Evolutionary conservation across 495 filamentous ascomycete genomes (phyloP).

Genomic region (Aspergillus coremiiformis): DNA sequence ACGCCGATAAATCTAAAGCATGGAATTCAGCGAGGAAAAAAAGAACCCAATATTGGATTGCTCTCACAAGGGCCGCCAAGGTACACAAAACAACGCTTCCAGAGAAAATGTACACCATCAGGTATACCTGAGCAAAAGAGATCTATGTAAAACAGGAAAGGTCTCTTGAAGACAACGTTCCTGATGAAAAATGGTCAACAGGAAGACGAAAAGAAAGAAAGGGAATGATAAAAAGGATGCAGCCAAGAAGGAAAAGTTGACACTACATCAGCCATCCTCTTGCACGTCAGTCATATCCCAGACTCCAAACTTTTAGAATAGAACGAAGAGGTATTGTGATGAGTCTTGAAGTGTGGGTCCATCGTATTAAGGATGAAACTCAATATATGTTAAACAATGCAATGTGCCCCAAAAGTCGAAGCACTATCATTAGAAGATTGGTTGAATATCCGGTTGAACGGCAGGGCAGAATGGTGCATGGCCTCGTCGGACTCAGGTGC

Average conservation of each 20-base stretch:
- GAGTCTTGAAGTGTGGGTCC: slow-evolving; percentile 6
- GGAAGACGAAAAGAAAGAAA: too few species aligned
- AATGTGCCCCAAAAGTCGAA: slow-evolving; percentile 24
- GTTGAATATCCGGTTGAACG: slow-evolving; percentile 41
- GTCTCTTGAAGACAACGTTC: slow-evolving; percentile 7
- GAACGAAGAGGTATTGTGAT: slow-evolving; percentile 12
- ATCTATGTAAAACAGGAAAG: slow-evolving; percentile 3
- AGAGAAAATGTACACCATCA: slow-evolving; percentile 12
- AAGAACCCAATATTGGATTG: slow-evolving; percentile 11
- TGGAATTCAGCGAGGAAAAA: slow-evolving; percentile 9
- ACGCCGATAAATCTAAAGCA: neutral
- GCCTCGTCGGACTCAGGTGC: slow-evolving; percentile 48
- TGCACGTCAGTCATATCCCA: slow-evolving; percentile 19
- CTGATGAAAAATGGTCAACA: neutral
- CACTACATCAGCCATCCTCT: slow-evolving; percentile 7
- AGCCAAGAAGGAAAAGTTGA: neutral
- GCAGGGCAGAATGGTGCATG: slow-evolving; percentile 28
- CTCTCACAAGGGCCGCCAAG: slow-evolving; percentile 17
- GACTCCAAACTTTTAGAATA: slow-evolving; percentile 13
- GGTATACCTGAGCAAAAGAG: slow-evolving; percentile 13
- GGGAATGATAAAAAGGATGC: neutral
- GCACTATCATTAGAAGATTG: slow-evolving; percentile 31
- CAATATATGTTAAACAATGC: slow-evolving; percentile 23
- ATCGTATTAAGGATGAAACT: slow-evolving; percentile 6
- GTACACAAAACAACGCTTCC: slow-evolving; percentile 11